Conservation (phyloP, 805 yeast genomes). For the Candida anglica region DNA sequence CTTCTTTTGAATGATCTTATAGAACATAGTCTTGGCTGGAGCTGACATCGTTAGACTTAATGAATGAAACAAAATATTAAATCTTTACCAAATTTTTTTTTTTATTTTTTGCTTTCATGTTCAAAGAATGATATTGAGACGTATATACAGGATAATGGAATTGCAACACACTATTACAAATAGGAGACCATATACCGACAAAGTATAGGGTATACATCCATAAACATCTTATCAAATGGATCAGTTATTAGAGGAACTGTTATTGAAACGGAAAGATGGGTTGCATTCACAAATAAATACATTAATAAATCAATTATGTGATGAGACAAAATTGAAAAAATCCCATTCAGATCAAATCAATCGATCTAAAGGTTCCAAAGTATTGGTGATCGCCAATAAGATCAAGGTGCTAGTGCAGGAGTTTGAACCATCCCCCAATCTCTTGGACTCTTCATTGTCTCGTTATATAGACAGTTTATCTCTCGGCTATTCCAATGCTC, state of each 20-base stretch:
- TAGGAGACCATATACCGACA: too few species aligned
- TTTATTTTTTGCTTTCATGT: too few species aligned
- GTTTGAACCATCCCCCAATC: constrained; percentile 52
- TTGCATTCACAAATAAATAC: background rate
- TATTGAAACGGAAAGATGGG: background rate
- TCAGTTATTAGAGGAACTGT: constrained; percentile 3
- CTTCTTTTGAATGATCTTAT: constrained; percentile 69
- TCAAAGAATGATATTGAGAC: too few species aligned
- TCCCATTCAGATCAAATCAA: background rate
- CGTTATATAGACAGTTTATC: constrained; percentile 25
- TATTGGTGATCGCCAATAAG: constrained; percentile 3
- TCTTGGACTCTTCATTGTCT: constrained; percentile 41
- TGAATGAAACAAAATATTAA: too few species aligned
- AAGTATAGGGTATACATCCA: too few species aligned
- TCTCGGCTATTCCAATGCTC: constrained; percentile 6
- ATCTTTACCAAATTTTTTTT: too few species aligned
- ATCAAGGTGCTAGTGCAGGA: constrained; percentile 33
- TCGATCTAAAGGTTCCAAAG: too few species aligned
- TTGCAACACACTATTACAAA: too few species aligned
- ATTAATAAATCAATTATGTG: too few species aligned
- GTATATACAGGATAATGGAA: too few species aligned
- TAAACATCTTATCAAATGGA: too few species aligned
- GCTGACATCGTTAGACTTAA: constrained; percentile 7
- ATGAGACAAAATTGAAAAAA: too few species aligned
- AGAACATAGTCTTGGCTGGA: constrained; percentile 18